Evolutionary conservation across 148 eudicot genomes (phyloP).

Genomic region (Euryodendron excelsum): DNA sequence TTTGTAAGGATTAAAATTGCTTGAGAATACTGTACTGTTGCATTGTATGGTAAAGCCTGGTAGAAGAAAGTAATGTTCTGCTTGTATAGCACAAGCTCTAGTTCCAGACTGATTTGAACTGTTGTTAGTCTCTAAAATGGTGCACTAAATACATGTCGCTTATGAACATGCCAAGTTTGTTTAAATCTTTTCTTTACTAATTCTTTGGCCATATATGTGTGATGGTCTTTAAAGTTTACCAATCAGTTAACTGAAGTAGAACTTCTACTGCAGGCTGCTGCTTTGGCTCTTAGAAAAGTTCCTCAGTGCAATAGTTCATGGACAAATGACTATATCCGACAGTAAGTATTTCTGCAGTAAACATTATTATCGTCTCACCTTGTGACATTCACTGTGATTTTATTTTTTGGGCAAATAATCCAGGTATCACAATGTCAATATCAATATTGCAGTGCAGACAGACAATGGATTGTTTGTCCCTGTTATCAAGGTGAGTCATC

Average conservation of each 20-base stretch:
- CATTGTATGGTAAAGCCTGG: too few species aligned
- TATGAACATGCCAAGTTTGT: neutral
- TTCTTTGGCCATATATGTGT: neutral
- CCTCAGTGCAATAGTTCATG: slow-evolving; percentile 97
- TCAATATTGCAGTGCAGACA: slow-evolving; percentile 97
- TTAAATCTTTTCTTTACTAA: neutral
- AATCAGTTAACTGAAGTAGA: neutral
- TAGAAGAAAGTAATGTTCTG: neutral
- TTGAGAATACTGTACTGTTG: neutral
- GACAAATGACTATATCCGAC: slow-evolving; percentile 87
- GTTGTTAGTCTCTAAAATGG: neutral
- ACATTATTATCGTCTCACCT: neutral
- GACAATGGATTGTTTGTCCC: slow-evolving; percentile 93
- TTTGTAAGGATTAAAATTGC: neutral
- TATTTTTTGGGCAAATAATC: neutral
- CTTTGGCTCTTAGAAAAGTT: slow-evolving; percentile 92
- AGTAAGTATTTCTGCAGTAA: slow-evolving; percentile 46
- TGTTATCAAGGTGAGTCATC: slow-evolving; percentile 66
- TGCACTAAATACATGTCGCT: neutral
- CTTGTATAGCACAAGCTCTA: neutral
- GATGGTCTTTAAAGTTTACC: neutral
- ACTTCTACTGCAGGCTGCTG: slow-evolving; percentile 72
- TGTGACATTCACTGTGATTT: neutral
- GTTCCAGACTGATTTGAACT: neutral
- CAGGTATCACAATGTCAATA: slow-evolving; percentile 84